Conservation (phyloP, 192 early-diverging fungal genomes). For the Phlyctochytrium bullatum region DNA sequence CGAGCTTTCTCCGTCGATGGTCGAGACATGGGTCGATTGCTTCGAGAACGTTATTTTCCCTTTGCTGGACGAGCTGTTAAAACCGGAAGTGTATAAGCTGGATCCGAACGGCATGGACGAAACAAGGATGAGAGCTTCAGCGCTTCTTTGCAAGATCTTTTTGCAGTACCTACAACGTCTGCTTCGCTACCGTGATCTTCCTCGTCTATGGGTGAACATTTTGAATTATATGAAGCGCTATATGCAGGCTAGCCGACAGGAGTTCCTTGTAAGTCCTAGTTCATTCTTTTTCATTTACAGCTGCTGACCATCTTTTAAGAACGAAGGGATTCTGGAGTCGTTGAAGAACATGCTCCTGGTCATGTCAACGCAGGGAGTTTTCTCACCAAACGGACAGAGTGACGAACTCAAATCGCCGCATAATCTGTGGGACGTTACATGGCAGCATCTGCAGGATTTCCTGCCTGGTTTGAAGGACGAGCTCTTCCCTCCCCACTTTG, state of each 20-base stretch:
- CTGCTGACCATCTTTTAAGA: slow-evolving; percentile 48
- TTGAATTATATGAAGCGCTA: slow-evolving; percentile 65
- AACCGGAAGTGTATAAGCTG: slow-evolving; percentile 58
- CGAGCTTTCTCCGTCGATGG: slow-evolving; percentile 10
- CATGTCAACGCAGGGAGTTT: slow-evolving; percentile 69
- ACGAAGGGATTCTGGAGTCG: slow-evolving; percentile 71
- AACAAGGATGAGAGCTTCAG: slow-evolving; percentile 68
- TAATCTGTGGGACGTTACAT: slow-evolving; percentile 70
- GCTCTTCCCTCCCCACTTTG: slow-evolving; percentile 39
- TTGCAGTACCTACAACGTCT: slow-evolving; percentile 66
- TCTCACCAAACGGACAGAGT: slow-evolving; percentile 33
- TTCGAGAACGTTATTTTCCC: slow-evolving; percentile 90
- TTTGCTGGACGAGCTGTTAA: slow-evolving; percentile 77
- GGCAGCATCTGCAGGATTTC: slow-evolving; percentile 60
- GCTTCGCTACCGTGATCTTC: slow-evolving; percentile 54
- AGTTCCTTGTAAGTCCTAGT: slow-evolving; percentile 38
- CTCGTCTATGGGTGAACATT: slow-evolving; percentile 60
- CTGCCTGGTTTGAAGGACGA: slow-evolving; percentile 69
- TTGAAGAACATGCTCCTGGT: slow-evolving; percentile 83
- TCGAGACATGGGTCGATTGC: slow-evolving; percentile 54
- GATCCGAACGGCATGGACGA: slow-evolving; percentile 72
- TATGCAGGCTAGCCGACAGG: slow-evolving; percentile 57
- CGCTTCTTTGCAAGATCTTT: slow-evolving; percentile 72
- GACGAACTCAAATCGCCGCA: slow-evolving; percentile 12
- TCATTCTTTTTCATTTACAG: slow-evolving; percentile 46